Evolutionary conservation across 2,329 filamentous ascomycete species (phyloP).

Genomic region (Penicillium oxalicum): DNA sequence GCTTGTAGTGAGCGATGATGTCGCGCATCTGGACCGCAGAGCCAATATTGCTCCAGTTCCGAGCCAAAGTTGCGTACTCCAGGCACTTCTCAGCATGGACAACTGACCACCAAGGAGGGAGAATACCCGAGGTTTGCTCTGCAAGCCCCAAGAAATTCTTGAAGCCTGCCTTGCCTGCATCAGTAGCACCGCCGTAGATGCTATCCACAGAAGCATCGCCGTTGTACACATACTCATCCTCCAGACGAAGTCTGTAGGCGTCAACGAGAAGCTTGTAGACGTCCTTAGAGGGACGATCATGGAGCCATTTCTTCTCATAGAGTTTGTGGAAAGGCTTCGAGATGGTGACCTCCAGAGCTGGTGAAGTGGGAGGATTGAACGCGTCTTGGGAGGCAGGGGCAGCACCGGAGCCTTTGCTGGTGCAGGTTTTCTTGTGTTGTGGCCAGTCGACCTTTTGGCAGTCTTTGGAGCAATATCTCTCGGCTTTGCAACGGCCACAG

Average conservation of each 20-base stretch:
- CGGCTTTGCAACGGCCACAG: not conserved
- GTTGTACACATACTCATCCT: not conserved
- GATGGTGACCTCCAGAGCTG: not conserved
- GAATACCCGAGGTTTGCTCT: not conserved
- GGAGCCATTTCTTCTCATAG: constrained; percentile 38
- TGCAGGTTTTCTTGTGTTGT: not conserved
- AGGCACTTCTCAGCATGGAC: not conserved
- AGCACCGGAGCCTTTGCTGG: not conserved
- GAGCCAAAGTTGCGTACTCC: not conserved
- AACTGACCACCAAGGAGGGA: not conserved
- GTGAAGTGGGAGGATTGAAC: not conserved
- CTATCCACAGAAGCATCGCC: not conserved
- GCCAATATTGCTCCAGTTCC: not conserved
- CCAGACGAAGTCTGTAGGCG: constrained; percentile 41
- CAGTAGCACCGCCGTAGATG: not conserved
- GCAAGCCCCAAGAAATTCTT: not conserved
- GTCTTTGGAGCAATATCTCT: not conserved
- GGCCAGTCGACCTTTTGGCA: not conserved
- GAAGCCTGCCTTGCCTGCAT: not conserved
- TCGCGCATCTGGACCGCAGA: not conserved
- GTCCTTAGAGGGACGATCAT: constrained; percentile 41
- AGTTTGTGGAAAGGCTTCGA: constrained; percentile 31
- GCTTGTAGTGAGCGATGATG: not conserved
- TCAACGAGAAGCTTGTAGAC: constrained; percentile 46
- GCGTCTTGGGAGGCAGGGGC: not conserved